phyloP scores from a whole-genome alignment of 148 eudicot species.

The Oxyria digyna region DNA sequence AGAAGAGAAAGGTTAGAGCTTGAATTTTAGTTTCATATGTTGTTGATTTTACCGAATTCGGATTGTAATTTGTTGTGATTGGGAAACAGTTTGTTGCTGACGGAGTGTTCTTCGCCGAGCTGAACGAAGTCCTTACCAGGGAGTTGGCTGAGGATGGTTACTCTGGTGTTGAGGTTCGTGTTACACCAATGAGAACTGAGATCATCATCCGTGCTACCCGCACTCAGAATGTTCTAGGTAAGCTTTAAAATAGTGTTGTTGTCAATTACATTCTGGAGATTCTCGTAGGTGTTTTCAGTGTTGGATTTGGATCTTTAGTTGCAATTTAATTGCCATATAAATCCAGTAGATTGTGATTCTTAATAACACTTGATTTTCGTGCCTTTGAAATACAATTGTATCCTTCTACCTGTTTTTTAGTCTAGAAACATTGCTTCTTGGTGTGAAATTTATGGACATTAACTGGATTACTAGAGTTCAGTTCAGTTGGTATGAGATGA shows the following conservation, averaged over 20 bases:
- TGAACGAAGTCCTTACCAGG: slow-evolving; percentile 65
- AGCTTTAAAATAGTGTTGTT: background rate
- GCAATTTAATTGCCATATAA: too few species aligned
- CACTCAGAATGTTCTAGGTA: slow-evolving; percentile 52
- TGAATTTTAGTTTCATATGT: background rate
- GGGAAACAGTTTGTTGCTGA: slow-evolving; percentile 49
- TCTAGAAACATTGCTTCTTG: background rate
- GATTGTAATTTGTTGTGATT: background rate
- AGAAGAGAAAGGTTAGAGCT: slow-evolving; percentile 33
- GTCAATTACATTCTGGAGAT: background rate
- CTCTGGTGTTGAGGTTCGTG: slow-evolving; percentile 89
- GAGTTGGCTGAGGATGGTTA: slow-evolving; percentile 88
- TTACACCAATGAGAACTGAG: slow-evolving; percentile 65
- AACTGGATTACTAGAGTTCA: background rate
- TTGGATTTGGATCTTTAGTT: background rate
- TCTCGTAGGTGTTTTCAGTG: background rate
- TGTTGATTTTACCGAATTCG: background rate
- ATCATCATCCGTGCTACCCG: slow-evolving; percentile 46
- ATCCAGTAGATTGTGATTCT: background rate
- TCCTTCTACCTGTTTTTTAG: background rate
- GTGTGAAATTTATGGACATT: background rate
- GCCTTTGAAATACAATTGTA: too few species aligned
- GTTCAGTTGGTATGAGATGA: too few species aligned
- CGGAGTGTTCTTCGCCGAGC: slow-evolving; percentile 76
- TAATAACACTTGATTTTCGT: background rate